Evolutionary conservation across 306 rosid species (phyloP).

Genomic region (Cicer cuneatum): DNA sequence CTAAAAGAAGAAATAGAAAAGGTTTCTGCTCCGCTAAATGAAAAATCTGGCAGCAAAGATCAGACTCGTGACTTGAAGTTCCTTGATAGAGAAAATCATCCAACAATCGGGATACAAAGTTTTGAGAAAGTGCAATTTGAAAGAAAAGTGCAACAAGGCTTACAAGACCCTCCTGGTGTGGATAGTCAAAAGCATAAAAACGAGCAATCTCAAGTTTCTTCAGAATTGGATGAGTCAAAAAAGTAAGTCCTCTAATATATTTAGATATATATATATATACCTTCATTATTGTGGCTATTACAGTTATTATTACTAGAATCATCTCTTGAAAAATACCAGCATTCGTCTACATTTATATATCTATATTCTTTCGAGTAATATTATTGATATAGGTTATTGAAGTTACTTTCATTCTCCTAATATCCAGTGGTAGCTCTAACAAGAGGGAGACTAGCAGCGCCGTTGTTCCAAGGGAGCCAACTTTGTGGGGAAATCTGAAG

Average conservation of each 20-base stretch:
- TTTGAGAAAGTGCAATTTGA: slow-evolving; percentile 42
- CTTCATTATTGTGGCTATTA: slow-evolving; percentile 12
- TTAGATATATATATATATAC: background rate
- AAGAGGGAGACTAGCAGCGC: slow-evolving; percentile 39
- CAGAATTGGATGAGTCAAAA: slow-evolving; percentile 44
- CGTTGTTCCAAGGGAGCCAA: slow-evolving; percentile 46
- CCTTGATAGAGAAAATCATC: slow-evolving; percentile 43
- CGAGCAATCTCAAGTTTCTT: slow-evolving; percentile 45
- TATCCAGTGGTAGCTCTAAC: slow-evolving; percentile 48
- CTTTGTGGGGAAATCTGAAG: slow-evolving; percentile 73
- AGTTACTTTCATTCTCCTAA: slow-evolving; percentile 35
- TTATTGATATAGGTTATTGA: slow-evolving; percentile 35
- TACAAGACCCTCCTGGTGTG: slow-evolving; percentile 40
- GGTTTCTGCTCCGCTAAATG: slow-evolving; percentile 42
- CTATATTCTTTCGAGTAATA: slow-evolving; percentile 4
- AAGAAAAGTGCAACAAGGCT: slow-evolving; percentile 39
- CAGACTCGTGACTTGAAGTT: slow-evolving; percentile 40
- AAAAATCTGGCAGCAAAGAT: slow-evolving; percentile 44
- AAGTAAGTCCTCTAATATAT: slow-evolving; percentile 54
- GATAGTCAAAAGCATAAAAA: slow-evolving; percentile 43
- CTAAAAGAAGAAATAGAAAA: slow-evolving; percentile 44
- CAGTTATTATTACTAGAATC: slow-evolving; percentile 9
- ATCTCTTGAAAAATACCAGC: slow-evolving; percentile 28
- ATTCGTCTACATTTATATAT: slow-evolving; percentile 14
- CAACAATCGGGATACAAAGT: slow-evolving; percentile 18